Base-by-base conservation (phyloP, 129 eudicot species). In the Silybum marianum region DNA sequence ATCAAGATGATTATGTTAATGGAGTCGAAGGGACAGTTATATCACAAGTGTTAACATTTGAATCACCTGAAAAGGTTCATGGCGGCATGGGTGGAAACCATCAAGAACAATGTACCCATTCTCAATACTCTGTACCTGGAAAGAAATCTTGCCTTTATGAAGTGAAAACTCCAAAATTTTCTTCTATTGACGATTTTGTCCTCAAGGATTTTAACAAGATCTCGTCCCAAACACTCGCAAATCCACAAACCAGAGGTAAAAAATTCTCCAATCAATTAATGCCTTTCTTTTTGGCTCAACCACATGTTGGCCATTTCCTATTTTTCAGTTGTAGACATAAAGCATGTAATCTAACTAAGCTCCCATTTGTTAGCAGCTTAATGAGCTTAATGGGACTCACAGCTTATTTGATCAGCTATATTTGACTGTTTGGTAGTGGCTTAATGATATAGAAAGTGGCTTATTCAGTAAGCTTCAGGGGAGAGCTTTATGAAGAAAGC, bases 211-310 rank as follows among this genome's bases (percentile, higher is more conserved):
- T 44, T 26, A 28, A 26, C 4, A 44, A 60, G 14, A 46, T 62
- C 65, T 51, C 77, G 58, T 24, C 76, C 25, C 30, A 38, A 76
- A 76, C 30, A 69, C 32, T 5, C 19, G 63, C 28, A 48, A n/a
- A 68, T 9, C 48, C 23, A 46, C 16, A 74, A 48, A 46, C 7
- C 71, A 66, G 26, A 83, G 86, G 86, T 77, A 78, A 71, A 54
- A 3, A 9, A 25, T 62, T 65, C 68, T 46, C 51, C 42, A 44
- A 44, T 24, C 74, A 73, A 65, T 34, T 58, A 58, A 58, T 58
- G 23, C 23, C 21, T 58, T 58, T 18, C 63, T 58, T 18, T 58
- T 1, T 58, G 23, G 66, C 66, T 58, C 66, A 58, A 58, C 10
- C 23, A 1, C 24, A 58, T 18, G 8, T n/a, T 58, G 2, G 3